Conservation (phyloP, 2,329 filamentous ascomycete species). For the Teratosphaeria destructans region DNA sequence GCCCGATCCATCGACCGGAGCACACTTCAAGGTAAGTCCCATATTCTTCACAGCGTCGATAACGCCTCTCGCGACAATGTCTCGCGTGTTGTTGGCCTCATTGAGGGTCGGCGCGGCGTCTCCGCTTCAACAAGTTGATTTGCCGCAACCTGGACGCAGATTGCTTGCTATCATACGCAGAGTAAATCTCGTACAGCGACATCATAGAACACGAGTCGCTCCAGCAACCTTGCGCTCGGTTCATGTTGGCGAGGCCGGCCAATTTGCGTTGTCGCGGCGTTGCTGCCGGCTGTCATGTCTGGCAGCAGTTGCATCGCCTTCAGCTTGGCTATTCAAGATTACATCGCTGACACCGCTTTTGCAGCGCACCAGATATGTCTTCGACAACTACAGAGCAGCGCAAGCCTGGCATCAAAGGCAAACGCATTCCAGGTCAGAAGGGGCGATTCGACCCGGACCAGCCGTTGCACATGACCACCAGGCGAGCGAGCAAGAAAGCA, state of each 20-base stretch:
- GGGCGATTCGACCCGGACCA: constrained; percentile 35
- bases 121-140: constrained; percentile 3
- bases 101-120: background rate
- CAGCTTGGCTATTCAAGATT: background rate
- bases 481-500: constrained; percentile 18
- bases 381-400: background rate
- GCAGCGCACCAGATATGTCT: constrained; percentile 4
- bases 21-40: background rate
- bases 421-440: constrained; percentile 11
- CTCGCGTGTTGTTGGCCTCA: background rate
- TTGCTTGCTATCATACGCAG: background rate
- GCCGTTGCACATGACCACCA: constrained; percentile 41
- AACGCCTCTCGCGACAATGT: background rate
- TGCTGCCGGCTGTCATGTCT: background rate
- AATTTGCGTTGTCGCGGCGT: background rate
- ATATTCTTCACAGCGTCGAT: background rate
- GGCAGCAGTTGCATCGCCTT: background rate
- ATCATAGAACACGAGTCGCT: background rate
- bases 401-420: constrained; percentile 11
- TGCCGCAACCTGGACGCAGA: background rate
- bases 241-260: background rate
- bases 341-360: background rate
- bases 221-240: background rate
- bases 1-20: background rate
- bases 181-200: background rate